Percentiles rank a stretch among this genome's conserved stretches.
Evolutionary conservation across 2,329 filamentous ascomycete genomes (phyloP).

Genomic region (Alternaria metachromatica): DNA sequence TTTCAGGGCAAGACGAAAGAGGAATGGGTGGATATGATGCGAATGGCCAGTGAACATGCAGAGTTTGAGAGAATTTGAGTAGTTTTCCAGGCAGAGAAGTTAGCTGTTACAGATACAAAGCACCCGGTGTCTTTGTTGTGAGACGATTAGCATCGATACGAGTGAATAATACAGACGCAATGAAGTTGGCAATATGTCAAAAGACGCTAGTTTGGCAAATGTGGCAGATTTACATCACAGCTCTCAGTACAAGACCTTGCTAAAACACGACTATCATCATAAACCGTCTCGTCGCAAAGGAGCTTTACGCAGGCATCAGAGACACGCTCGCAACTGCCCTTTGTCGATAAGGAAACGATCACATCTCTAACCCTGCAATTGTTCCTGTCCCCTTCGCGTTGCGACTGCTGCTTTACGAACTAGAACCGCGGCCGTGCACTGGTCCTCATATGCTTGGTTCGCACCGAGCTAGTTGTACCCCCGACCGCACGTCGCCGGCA

Average conservation of each 20-base stretch:
- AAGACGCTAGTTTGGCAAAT: neutral
- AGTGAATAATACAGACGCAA: neutral
- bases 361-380: neutral
- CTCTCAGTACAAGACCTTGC: neutral
- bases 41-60: neutral
- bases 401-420: neutral
- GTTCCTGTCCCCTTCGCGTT: neutral
- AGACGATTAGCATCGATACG: neutral
- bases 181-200: neutral
- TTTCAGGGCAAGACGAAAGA: neutral
- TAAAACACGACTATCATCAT: neutral
- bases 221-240: neutral
- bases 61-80: neutral
- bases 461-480: neutral
- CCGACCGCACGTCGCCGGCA: neutral
- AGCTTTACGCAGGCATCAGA: neutral
- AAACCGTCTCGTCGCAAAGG: neutral
- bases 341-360: neutral
- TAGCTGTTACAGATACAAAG: neutral
- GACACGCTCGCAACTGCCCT: neutral
- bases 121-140: neutral
- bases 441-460: neutral
- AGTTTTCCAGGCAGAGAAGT: neutral
- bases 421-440: neutral
- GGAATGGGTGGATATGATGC: neutral